These are phyloP conservation scores for Teunomyces funiuensis DNA, from an alignment of 805 yeast genomes.

Conservation along the genomic window DNA sequence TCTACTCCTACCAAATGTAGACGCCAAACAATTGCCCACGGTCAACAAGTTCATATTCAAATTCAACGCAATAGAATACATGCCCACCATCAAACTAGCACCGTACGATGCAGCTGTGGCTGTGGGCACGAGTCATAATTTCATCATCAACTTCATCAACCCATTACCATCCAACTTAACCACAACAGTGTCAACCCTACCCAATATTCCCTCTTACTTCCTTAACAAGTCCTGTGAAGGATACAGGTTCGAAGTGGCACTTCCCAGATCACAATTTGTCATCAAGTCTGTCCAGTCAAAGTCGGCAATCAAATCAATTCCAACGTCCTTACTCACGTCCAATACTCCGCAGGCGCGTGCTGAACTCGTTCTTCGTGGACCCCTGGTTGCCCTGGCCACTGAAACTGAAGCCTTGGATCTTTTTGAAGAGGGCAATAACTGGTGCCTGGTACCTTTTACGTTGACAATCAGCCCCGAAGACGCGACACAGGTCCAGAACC, in stretches of 20 bases:
- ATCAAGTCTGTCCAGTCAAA: constrained; percentile 17
- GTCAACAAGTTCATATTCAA: constrained; percentile 26
- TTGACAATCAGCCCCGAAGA: constrained; percentile 5
- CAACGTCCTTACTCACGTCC: constrained; percentile 32
- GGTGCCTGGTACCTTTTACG: constrained; percentile 36
- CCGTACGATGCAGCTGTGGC: constrained; percentile 9
- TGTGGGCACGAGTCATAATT: constrained; percentile 15
- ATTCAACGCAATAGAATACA: constrained; percentile 33
- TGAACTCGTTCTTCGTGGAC: constrained; percentile 27
- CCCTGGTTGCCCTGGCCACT: too few species aligned
- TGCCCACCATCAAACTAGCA: constrained; percentile 26
- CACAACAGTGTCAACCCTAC: constrained; percentile 24
- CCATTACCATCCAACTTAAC: constrained; percentile 25
- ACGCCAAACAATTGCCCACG: constrained; percentile 22
- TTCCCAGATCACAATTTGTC: constrained; percentile 26
- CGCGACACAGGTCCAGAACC: too few species aligned
- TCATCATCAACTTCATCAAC: constrained; percentile 31
- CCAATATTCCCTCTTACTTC: constrained; percentile 16
- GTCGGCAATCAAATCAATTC: constrained; percentile 30
- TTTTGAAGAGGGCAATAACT: constrained; percentile 28
- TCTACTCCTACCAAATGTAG: constrained; percentile 26
- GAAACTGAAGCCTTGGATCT: constrained; percentile 13
- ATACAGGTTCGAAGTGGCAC: constrained; percentile 13
- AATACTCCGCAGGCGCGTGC: constrained; percentile 29
- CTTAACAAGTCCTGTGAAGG: background rate